Base-by-base conservation (phyloP, 202 grass and related monocot species). In the Carex sylvatica region DNA sequence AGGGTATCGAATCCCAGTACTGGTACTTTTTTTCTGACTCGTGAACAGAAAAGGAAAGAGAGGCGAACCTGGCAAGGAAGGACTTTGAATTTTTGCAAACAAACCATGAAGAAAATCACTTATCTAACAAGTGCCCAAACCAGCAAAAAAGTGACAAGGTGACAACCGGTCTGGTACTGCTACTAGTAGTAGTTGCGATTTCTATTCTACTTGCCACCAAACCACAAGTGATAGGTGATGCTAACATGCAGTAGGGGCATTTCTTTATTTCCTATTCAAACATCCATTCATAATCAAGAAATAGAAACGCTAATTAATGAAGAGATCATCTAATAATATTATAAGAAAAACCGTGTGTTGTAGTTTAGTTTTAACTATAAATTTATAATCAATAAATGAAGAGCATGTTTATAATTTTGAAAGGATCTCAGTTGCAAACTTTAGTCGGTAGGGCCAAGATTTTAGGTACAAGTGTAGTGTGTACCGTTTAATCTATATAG, bases 151-250 rank as follows among this genome's bases (percentile, higher is more conserved):
- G 5, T 56, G 73, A 76, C 33, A 56, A 8, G 14, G 33, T 77
- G 58, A 55, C 73, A 77, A 77, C 51, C 52, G 13, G 7, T 56
- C 4, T 33, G 26, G 28, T 28, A 28, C 28, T 28, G 28, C 28
- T 28, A 28, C 28, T 28, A 2, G 28, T 58, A 12, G 73, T 35
- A 11, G 28, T 55, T 58, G 52, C 51, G 7, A 58, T 77, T 77
- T 77, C 44, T 58, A 77, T 77, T 77, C 44, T 58, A 77, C 14
- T 58, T 58, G 5, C 7, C 26, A 58, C 73, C 73, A 77, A 77
- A 77, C 51, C 49, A 19, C 4, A 58, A 35, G 13, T 58, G 49
- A 49, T 35, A 53, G 14, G 11, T 73, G 44, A 77, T 76, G 51
- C 51, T 14, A n/a, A 75, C 23, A 6, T 9, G 55, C 23, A 35